Base-by-base conservation (phyloP, 805 yeast species). In the Blastobotrys americana region DNA sequence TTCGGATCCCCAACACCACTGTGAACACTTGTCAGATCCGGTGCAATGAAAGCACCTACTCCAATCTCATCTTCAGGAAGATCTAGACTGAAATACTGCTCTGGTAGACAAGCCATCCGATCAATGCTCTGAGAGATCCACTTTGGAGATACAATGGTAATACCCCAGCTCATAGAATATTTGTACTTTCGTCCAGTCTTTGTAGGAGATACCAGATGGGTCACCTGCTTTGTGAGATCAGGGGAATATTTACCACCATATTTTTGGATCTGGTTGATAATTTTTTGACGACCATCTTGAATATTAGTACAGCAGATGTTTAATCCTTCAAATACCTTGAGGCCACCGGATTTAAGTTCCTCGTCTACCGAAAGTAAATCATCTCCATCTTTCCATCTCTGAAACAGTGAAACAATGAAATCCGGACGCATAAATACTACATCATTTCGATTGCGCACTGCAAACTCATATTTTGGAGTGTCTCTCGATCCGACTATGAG, bases 401-500 rank as follows among this genome's bases (percentile, higher is more conserved):
- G 64, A 52, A 78, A 70, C 8, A 78, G 51, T 17, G 58, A 59
- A 18, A 62, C 54, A 4, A 84, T 64, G 5, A 73, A 61, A 2
- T 70, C 68, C 0, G 78, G 72, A 9, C 63, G 57, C 15, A 85
- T 57, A 52, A 85, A 77, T 36, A 60, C 60, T 25, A 86, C 70
- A 61, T 84, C 89, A 41, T 66, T 63, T 21, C 61, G 53, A 16
- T 55, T 52, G 27, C 44, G 58, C 5, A 76, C 67, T 25, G 77
- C 73, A 61, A 64, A 78, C 47, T 62, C 63, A 62, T 76, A 79
- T 59, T 79, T 79, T 10, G 70, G 75, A 2, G 82, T 72, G 47
- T 67, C 61, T 36, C 74, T 60, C 37, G 65, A 64, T 3, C 81
- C 82, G 17, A 78, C 82, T 3, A 79, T 62, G 31, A 79, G 56